phyloP scores from a whole-genome alignment of 1,284 basidiomycete species.

The Phlebopus sp. region DNA sequence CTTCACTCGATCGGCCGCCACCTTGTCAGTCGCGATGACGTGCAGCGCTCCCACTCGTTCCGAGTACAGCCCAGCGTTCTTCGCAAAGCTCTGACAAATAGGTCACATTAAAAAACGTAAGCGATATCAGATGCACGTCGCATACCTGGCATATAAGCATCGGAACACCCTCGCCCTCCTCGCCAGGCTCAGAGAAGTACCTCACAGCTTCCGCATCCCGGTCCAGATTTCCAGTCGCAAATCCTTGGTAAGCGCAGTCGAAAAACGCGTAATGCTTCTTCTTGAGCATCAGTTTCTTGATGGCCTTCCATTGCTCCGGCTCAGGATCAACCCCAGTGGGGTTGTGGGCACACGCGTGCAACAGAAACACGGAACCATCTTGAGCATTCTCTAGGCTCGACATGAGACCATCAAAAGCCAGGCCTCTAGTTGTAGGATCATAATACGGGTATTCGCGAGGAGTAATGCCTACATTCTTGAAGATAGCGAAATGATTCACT shows the following conservation, averaged over 20 bases:
- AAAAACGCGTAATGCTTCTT: constrained; percentile 91
- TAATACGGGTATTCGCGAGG: constrained; percentile 88
- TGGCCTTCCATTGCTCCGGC: constrained; percentile 80
- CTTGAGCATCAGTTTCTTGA: constrained; percentile 73
- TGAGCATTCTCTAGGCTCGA: constrained; percentile 64
- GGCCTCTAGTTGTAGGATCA: constrained; percentile 84
- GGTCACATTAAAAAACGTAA: constrained; percentile 12
- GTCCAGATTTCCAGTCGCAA: constrained; percentile 82
- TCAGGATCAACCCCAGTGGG: constrained; percentile 97
- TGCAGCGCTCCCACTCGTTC: constrained; percentile 88
- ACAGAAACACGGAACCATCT: constrained; percentile 77
- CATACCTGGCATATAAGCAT: constrained; percentile 83
- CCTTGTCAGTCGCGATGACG: constrained; percentile 59
- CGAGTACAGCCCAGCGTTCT: constrained; percentile 94
- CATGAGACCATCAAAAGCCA: constrained; percentile 80
- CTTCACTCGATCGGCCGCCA: constrained; percentile 70
- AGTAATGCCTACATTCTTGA: constrained; percentile 79
- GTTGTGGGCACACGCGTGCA: constrained; percentile 95
- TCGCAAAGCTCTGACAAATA: constrained; percentile 78
- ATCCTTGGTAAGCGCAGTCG: constrained; percentile 95
- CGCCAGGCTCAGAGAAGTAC: constrained; percentile 59
- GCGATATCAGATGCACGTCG: not conserved
- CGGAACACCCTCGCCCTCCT: constrained; percentile 52
- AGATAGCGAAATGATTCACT: constrained; percentile 91
- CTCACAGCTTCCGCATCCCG: constrained; percentile 75